Evolutionary conservation across 163 green algal genomes (phyloP).

Genomic region (Scenedesmus sp.): DNA sequence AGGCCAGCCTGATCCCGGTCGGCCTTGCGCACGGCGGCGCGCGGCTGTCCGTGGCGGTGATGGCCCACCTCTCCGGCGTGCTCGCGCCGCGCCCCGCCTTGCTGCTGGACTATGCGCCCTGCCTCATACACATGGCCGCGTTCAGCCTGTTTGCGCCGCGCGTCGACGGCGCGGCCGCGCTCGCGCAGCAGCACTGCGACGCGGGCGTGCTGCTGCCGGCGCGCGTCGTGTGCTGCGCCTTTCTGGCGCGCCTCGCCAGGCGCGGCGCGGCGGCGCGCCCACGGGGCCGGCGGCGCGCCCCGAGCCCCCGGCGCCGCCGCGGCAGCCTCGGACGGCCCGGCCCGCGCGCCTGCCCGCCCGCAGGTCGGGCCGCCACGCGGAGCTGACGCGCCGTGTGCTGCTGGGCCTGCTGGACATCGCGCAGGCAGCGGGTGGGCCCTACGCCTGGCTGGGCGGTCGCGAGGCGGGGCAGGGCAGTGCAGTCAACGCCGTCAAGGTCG

Average conservation of each 20-base stretch:
- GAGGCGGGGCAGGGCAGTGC: constrained; percentile 21
- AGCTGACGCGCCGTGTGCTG: neutral
- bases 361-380: neutral
- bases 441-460: constrained; percentile 30
- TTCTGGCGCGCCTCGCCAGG: constrained; percentile 34
- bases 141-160: constrained; percentile 35
- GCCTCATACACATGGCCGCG: constrained; percentile 45
- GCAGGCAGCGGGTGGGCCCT: constrained; percentile 8
- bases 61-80: constrained; percentile 38
- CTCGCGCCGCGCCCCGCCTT: constrained; percentile 20
- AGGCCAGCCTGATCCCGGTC: constrained; percentile 1
- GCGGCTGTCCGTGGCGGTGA: constrained; percentile 41
- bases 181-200: constrained; percentile 46
- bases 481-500: constrained; percentile 48
- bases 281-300: too few relatives aligned
- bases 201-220: constrained; percentile 41
- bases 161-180: neutral
- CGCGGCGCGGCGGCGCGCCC: too few relatives aligned
- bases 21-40: constrained; percentile 40
- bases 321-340: too few relatives aligned
- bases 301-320: too few relatives aligned
- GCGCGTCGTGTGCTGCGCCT: constrained; percentile 35
- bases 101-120: neutral
- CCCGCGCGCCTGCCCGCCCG: too few relatives aligned
- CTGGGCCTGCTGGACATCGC: constrained; percentile 14